Evolutionary conservation across 768 basidiomycete genomes (phyloP), one percentile per base, ranked within the genome.

Genomic region (Harrya chromipes): DNA sequence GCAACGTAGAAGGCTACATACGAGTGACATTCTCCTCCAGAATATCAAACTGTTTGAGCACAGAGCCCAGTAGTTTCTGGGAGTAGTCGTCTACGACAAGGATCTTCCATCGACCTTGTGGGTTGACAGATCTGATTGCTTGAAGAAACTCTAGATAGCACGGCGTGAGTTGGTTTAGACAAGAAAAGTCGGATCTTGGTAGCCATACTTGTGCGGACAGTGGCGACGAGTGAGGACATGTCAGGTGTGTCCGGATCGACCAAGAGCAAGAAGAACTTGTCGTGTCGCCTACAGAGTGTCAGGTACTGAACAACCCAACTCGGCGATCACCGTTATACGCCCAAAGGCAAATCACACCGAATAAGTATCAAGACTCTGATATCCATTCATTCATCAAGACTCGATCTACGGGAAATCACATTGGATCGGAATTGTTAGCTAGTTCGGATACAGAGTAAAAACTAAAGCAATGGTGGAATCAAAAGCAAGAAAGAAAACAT

Each of bases 11-110:
- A 35, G 35, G 44, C 40, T 44, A 76, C 92, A 66, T 73, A 97
- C 95, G 80, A 40, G 94, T 97, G 37, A 98, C 92, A 75, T 94
- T 94, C 76, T 97, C 92, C 67, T 93, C 86, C 48, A 98, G 70
- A 48, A 98, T 89, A 67, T 99, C 95, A 60, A 90, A 93, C 65
- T 91, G 86, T 71, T 92, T 93, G 59, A 97, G 77, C 4, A 94
- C 91, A 9, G 87, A 82, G 53, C 84, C 80, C 40, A 99, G 70
- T 46, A 98, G 72, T 65, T 79, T 83, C 69, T 94, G 86, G 21
- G 94, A 86, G 70, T 90, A 82, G 56, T 94, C 91, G 68, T 99
- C 97, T 46, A 98, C 89, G 51, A 99, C 93, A 38, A 98, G 82
- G 58, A 97, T 88, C 81, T 99, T 99, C 97, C 97, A 99, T 78